phyloP scores from a whole-genome alignment of 768 basidiomycete genomes.

The Rhodosporidiobolus sp. region DNA sequence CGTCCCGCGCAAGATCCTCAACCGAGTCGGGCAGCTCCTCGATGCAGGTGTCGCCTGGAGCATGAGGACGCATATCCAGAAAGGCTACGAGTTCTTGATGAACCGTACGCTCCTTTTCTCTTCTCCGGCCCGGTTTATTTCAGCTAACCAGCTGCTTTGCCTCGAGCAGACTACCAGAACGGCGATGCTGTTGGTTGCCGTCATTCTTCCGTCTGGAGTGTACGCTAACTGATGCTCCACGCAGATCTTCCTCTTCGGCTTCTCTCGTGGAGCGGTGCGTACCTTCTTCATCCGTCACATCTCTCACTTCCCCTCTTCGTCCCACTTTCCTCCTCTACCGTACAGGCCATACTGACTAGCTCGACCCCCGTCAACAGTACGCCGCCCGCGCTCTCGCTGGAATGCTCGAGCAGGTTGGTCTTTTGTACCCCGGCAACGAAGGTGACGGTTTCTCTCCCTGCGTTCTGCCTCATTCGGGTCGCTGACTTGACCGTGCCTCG shows the following conservation, averaged over 20 bases:
- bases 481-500: no score
- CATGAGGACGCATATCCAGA: slow-evolving; percentile 2
- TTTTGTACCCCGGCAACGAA: slow-evolving; percentile 66
- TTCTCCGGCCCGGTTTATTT: not conserved
- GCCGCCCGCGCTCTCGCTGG: slow-evolving; percentile 74
- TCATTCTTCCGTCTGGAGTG: no score
- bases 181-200: slow-evolving; percentile 55
- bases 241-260: slow-evolving; percentile 2
- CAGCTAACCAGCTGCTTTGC: no score
- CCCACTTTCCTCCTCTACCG: no score
- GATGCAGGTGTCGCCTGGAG: slow-evolving; percentile 20
- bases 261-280: no score
- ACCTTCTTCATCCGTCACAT: no score
- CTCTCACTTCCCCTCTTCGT: no score
- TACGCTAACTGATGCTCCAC: no score
- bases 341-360: no score
- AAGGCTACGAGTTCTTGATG: slow-evolving; percentile 27
- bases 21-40: not conserved
- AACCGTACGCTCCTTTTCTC: not conserved
- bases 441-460: no score
- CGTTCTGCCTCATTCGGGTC: no score
- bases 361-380: slow-evolving; percentile 68
- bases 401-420: slow-evolving; percentile 68
- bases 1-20: not conserved
- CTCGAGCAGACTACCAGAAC: slow-evolving; percentile 50